Evolutionary conservation across 176 grass and related monocot species (phyloP).

Genomic region (Pharus latifolius): DNA sequence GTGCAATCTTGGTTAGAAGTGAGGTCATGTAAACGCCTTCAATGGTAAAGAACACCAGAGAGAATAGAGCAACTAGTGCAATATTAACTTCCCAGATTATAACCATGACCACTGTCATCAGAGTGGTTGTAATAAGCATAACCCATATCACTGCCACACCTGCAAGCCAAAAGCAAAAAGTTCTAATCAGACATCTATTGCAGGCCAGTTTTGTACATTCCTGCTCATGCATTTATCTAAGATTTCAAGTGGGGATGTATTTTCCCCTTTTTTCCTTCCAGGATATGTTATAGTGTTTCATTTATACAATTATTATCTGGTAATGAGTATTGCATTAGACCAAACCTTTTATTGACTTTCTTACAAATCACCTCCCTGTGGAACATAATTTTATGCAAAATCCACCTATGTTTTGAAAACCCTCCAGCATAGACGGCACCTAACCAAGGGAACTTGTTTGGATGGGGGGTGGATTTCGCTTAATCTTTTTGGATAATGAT

Average conservation of each 20-base stretch:
- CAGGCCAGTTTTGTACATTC: not conserved
- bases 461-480: no score
- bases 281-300: not conserved
- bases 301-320: no score
- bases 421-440: no score
- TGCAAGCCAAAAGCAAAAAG: conserved; percentile 18
- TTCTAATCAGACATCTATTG: not conserved
- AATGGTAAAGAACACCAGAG: conserved; percentile 20
- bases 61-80: conserved; percentile 26
- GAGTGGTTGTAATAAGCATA: conserved; percentile 76
- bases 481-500: no score
- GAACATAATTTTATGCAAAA: not conserved
- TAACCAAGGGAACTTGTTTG: no score
- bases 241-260: not conserved
- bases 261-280: not conserved
- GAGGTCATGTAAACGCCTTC: conserved; percentile 67
- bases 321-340: not conserved
- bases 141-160: conserved; percentile 87
- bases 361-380: not conserved
- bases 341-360: not conserved
- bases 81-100: conserved; percentile 49
- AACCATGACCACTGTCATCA: conserved; percentile 57
- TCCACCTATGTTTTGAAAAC: not conserved
- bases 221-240: not conserved
- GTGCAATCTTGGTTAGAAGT: conserved; percentile 51